Conservation (phyloP, 495 filamentous ascomycete species). For the Rostrohypoxylon terebratum region DNA sequence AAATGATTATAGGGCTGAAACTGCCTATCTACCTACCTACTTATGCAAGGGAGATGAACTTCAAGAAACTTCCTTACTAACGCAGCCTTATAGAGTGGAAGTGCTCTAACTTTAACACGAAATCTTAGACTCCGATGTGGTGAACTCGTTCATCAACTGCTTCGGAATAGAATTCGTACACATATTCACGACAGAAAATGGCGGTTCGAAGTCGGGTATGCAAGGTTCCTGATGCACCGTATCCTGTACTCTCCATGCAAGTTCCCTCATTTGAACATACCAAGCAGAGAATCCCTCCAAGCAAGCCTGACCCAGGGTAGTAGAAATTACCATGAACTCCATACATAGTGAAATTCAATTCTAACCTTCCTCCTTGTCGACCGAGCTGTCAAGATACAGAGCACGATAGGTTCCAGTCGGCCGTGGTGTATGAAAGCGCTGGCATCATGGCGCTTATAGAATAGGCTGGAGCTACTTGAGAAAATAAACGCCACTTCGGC, state of each 20-base stretch:
- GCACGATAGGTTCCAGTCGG: not conserved
- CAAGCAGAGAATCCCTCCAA: not conserved
- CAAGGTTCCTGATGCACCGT: not conserved
- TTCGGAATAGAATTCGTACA: not conserved
- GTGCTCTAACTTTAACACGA: not conserved
- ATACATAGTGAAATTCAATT: not conserved
- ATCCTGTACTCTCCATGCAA: not conserved
- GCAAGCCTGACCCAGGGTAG: not conserved
- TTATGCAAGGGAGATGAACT: not conserved
- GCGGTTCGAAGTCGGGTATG: not conserved
- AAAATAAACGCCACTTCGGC: not conserved
- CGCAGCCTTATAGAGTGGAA: not conserved
- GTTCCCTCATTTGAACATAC: not conserved
- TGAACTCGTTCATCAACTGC: not conserved
- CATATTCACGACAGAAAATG: not conserved
- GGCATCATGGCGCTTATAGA: too few relatives aligned
- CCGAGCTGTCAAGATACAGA: not conserved
- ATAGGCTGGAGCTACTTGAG: not conserved
- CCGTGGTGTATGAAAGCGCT: not conserved
- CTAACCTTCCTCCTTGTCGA: not conserved
- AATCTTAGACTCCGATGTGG: not conserved
- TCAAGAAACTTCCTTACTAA: not conserved
- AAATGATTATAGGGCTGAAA: not conserved
- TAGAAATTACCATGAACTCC: too few relatives aligned
- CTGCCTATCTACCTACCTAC: too few relatives aligned